A percentile compares a stretch with the other conserved stretches of the same genome.
Conservation (phyloP, 805 yeast genomes). For the Monosporozyma servazzii region DNA sequence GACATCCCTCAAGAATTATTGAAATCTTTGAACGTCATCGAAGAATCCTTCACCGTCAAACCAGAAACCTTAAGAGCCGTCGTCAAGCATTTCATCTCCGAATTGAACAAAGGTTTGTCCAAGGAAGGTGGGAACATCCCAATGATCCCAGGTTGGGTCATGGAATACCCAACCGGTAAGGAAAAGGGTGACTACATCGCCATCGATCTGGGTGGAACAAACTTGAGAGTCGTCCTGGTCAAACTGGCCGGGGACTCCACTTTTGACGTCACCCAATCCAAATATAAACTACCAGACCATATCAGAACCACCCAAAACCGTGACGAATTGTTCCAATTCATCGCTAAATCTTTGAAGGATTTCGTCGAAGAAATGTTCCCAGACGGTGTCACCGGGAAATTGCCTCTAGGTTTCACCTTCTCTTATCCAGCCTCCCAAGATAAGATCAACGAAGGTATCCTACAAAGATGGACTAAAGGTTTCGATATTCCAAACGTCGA, state of each 20-base stretch:
- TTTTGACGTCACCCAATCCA: slow-evolving; percentile 78
- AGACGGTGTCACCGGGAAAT: slow-evolving; percentile 48
- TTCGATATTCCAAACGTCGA: slow-evolving; percentile 88
- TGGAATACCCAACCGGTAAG: slow-evolving; percentile 83
- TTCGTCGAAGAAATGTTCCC: slow-evolving; percentile 62
- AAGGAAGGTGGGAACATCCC: slow-evolving; percentile 78
- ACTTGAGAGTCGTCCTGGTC: slow-evolving; percentile 83
- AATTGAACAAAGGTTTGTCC: slow-evolving; percentile 71
- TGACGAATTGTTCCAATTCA: slow-evolving; percentile 73
- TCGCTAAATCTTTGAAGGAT: slow-evolving; percentile 66
- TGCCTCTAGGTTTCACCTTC: slow-evolving; percentile 89
- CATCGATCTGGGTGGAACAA: slow-evolving; percentile 93
- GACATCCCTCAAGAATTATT: slow-evolving; percentile 58
- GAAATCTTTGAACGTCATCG: slow-evolving; percentile 48
- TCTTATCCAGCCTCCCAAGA: slow-evolving; percentile 79
- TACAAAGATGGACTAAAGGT: slow-evolving; percentile 96
- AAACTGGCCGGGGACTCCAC: slow-evolving; percentile 70
- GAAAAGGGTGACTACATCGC: slow-evolving; percentile 86
- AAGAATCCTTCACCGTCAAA: slow-evolving; percentile 52
- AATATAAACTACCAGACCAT: slow-evolving; percentile 64
- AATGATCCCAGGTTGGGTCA: slow-evolving; percentile 94
- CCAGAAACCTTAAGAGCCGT: slow-evolving; percentile 51
- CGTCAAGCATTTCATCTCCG: slow-evolving; percentile 64
- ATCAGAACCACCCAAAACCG: slow-evolving; percentile 64
- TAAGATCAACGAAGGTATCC: slow-evolving; percentile 72